Conservation (phyloP, 2,329 filamentous ascomycete species). For the Juglanconis juglandina region DNA sequence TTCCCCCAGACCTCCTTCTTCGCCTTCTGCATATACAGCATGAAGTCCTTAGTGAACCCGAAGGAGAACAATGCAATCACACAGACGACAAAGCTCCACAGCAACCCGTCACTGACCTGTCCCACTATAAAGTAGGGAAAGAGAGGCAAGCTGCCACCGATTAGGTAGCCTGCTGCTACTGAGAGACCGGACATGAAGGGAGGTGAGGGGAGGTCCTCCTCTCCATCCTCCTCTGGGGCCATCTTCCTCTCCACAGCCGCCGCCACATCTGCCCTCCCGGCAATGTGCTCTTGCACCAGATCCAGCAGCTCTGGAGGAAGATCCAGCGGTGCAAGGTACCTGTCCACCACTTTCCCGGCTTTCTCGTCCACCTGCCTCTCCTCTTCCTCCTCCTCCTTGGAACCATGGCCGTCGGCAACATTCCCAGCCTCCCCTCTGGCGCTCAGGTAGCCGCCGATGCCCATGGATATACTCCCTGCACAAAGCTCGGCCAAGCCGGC, state of each 20-base stretch:
- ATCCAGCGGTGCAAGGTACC: conserved; percentile 21
- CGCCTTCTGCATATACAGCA: conserved; percentile 10
- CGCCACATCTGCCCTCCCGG: conserved; percentile 2
- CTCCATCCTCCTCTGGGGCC: not conserved
- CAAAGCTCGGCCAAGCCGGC: conserved; percentile 69
- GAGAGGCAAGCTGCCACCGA: conserved; percentile 29
- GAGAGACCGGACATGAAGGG: conserved; percentile 25
- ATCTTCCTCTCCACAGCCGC: not conserved
- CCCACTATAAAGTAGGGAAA: conserved; percentile 29
- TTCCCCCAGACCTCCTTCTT: not conserved
- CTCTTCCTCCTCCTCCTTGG: conserved; percentile 29
- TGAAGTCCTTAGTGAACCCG: conserved; percentile 27
- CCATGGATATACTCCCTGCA: conserved; percentile 71
- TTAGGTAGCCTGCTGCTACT: conserved; percentile 27
- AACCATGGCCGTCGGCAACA: not conserved
- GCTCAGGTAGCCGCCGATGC: conserved; percentile 66
- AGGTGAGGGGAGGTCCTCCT: conserved; percentile 14
- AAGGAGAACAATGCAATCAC: conserved; percentile 29
- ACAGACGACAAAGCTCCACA: conserved; percentile 31
- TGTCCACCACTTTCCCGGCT: not conserved
- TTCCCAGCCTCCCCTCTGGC: conserved; percentile 38
- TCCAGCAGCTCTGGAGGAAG: conserved; percentile 21
- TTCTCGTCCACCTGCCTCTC: not conserved
- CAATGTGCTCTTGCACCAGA: conserved; percentile 20
- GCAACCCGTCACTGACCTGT: conserved; percentile 26